phyloP scores from a whole-genome alignment of 495 filamentous ascomycete genomes.

The Annulohypoxylon nitens region DNA sequence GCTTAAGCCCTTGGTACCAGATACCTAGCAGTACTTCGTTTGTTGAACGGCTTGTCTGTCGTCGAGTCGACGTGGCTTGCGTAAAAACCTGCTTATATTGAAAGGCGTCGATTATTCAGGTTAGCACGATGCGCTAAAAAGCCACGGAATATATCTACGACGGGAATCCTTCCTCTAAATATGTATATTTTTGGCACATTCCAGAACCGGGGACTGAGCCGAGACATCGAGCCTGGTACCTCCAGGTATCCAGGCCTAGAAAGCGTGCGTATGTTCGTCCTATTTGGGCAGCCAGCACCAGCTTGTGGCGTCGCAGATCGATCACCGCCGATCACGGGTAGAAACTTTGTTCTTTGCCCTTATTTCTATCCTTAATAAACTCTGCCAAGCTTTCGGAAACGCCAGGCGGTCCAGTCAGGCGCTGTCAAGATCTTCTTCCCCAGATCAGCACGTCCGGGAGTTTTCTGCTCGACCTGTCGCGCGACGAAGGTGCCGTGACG shows the following conservation, averaged over 20 bases:
- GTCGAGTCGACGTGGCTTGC: not conserved
- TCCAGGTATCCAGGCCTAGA: not conserved
- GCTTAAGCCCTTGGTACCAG: not conserved
- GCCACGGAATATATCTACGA: not conserved
- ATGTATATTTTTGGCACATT: not conserved
- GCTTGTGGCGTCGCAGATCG: not conserved
- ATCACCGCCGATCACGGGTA: constrained; percentile 3
- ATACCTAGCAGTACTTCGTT: too few species aligned
- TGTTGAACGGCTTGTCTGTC: not conserved
- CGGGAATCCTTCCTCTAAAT: not conserved
- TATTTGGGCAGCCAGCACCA: constrained; percentile 31
- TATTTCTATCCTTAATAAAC: constrained; percentile 29
- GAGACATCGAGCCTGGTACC: not conserved
- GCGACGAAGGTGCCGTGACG: constrained; percentile 2
- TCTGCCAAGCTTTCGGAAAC: constrained; percentile 27
- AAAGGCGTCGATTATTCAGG: not conserved
- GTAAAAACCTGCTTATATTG: not conserved
- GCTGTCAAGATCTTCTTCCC: constrained; percentile 24
- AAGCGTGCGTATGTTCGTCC: constrained; percentile 23
- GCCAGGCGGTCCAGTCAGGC: constrained; percentile 2
- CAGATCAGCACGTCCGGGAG: constrained; percentile 23
- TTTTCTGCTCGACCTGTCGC: constrained; percentile 2
- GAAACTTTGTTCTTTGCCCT: constrained; percentile 21
- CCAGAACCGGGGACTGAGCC: not conserved
- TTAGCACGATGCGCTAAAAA: not conserved